These are phyloP conservation scores for Penstemon davidsonii DNA, from an alignment of 257 asterid genomes.

Conservation along the genomic window DNA sequence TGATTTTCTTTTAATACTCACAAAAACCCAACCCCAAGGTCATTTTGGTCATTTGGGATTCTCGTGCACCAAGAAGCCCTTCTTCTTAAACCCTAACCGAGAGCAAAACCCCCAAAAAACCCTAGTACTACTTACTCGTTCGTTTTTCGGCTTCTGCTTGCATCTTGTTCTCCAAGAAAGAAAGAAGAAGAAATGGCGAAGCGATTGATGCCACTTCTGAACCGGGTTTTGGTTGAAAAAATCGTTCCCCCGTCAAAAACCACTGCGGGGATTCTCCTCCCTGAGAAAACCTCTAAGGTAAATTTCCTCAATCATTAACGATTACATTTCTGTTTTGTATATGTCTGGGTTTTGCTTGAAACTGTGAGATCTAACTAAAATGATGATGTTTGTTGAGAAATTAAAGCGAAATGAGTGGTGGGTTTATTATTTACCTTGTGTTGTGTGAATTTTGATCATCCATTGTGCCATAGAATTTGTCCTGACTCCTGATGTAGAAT, in stretches of 20 bases:
- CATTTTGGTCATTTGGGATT: constrained; percentile 25
- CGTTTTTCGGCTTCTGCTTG: background rate
- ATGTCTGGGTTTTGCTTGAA: constrained; percentile 1
- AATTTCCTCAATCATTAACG: background rate
- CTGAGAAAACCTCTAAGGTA: constrained; percentile 61
- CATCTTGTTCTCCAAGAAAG: constrained; percentile 19
- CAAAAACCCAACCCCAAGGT: constrained; percentile 21
- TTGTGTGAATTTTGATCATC: too few relatives aligned
- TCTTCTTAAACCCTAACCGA: constrained; percentile 21
- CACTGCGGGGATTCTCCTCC: constrained; percentile 57
- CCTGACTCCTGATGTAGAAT: background rate
- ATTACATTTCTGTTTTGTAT: background rate
- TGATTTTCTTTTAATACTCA: too few relatives aligned
- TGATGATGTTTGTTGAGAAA: background rate
- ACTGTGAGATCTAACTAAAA: background rate
- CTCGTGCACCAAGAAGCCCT: background rate
- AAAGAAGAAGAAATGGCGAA: constrained; percentile 42
- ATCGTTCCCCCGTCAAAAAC: constrained; percentile 51
- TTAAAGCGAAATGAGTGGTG: background rate
- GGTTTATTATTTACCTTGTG: background rate
- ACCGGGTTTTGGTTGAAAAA: constrained; percentile 57
- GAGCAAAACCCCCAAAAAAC: constrained; percentile 24
- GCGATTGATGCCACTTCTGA: constrained; percentile 60
- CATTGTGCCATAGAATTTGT: background rate
- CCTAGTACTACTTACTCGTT: constrained; percentile 17